phyloP scores from a whole-genome alignment of 1,139 yeast genomes.

The Diutina ranongensis region DNA sequence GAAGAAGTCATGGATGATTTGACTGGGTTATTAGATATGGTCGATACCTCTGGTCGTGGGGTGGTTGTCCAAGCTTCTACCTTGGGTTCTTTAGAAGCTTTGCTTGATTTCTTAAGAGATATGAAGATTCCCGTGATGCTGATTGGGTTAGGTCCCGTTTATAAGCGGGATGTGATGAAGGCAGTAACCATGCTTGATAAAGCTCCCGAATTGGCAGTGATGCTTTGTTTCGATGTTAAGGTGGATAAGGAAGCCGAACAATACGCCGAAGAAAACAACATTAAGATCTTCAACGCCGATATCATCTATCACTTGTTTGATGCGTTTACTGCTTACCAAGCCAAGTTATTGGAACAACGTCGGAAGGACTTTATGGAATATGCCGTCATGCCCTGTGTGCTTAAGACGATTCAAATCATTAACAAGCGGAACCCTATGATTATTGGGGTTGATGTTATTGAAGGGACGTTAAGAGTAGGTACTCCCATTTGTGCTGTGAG shows the following conservation, averaged over 20 bases:
- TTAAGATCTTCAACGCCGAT: slow-evolving; percentile 89
- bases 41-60: slow-evolving; percentile 90
- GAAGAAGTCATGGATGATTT: slow-evolving; percentile 98
- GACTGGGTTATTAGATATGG: slow-evolving; percentile 88
- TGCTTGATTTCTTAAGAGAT: slow-evolving; percentile 90
- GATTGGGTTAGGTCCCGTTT: slow-evolving; percentile 95
- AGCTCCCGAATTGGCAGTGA: slow-evolving; percentile 90
- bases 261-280: slow-evolving; percentile 86
- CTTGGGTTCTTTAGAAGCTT: slow-evolving; percentile 93
- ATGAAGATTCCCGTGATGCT: slow-evolving; percentile 99
- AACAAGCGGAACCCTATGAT: slow-evolving; percentile 99
- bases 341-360: slow-evolving; percentile 75
- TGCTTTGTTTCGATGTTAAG: slow-evolving; percentile 97
- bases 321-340: slow-evolving; percentile 86
- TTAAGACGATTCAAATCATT: slow-evolving; percentile 89
- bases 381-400: slow-evolving; percentile 91
- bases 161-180: slow-evolving; percentile 95
- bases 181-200: slow-evolving; percentile 94
- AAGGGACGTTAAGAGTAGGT: slow-evolving; percentile 82
- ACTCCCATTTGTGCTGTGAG: slow-evolving; percentile 96
- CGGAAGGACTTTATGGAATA: slow-evolving; percentile 80
- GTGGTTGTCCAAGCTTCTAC: slow-evolving; percentile 98
- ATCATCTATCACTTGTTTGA: slow-evolving; percentile 94
- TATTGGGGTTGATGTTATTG: slow-evolving; percentile 93
- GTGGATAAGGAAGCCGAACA: slow-evolving; percentile 97